Percentiles rank a stretch among this genome's conserved stretches.
These are phyloP conservation scores for Quercus dentata DNA, from an alignment of 306 rosid genomes.

Conservation along the genomic window DNA sequence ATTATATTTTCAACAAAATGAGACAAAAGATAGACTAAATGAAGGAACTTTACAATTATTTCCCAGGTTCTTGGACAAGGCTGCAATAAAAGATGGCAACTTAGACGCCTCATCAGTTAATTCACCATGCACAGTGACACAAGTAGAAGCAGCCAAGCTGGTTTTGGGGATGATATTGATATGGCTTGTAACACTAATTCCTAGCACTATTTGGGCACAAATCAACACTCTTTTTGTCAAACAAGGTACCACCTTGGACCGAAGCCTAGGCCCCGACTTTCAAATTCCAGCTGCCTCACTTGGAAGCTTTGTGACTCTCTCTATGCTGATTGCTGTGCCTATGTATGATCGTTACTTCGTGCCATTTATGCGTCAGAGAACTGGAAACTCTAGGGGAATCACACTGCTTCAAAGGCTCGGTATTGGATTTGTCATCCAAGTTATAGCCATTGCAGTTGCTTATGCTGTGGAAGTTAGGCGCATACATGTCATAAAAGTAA, in stretches of 20 bases:
- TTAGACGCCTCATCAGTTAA: constrained; percentile 9
- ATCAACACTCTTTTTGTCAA: constrained; percentile 65
- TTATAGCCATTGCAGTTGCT: constrained; percentile 42
- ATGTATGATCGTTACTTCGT: constrained; percentile 61
- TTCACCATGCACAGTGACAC: constrained; percentile 58
- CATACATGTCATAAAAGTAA: constrained; percentile 34
- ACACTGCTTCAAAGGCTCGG: constrained; percentile 54
- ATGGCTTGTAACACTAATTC: constrained; percentile 68
- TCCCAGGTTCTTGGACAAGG: constrained; percentile 71
- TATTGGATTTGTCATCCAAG: constrained; percentile 49
- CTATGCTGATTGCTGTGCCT: constrained; percentile 52
- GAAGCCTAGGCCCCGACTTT: constrained; percentile 27
- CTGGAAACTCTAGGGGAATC: constrained; percentile 53
- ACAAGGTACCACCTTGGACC: constrained; percentile 59
- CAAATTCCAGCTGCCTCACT: constrained; percentile 56
- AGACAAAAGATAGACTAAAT: background rate
- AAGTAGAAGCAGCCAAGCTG: constrained; percentile 63
- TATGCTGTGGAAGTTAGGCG: constrained; percentile 50
- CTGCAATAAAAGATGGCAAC: constrained; percentile 47
- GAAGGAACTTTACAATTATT: background rate
- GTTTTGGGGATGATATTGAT: constrained; percentile 55
- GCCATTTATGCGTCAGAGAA: constrained; percentile 43
- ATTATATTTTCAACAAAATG: background rate
- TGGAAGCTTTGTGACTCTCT: constrained; percentile 54
- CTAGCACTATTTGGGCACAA: constrained; percentile 74